phyloP scores from a whole-genome alignment of 805 yeast species.

The Cyberlindnera maritima region DNA sequence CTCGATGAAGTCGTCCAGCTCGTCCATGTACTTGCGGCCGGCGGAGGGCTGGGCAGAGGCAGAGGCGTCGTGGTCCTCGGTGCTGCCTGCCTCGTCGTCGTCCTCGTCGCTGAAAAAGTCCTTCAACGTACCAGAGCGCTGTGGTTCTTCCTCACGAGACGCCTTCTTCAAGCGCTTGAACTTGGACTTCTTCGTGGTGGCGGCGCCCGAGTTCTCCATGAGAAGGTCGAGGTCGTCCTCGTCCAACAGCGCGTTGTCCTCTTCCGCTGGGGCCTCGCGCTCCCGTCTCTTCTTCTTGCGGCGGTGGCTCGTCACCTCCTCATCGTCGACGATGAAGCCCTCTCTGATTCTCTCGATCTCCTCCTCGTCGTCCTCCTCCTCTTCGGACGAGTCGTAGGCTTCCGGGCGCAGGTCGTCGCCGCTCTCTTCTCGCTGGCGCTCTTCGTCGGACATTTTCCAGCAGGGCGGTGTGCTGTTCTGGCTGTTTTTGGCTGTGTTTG shows the following conservation, averaged over 20 bases:
- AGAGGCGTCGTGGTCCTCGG: slow-evolving; percentile 17
- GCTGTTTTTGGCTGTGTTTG: background rate
- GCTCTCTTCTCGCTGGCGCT: slow-evolving; percentile 28
- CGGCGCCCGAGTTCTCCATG: slow-evolving; percentile 86
- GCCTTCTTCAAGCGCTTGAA: slow-evolving; percentile 86
- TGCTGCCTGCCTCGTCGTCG: slow-evolving; percentile 13
- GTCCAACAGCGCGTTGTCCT: slow-evolving; percentile 71
- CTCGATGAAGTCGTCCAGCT: slow-evolving; percentile 95
- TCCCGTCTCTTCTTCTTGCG: slow-evolving; percentile 38
- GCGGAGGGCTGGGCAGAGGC: slow-evolving; percentile 29
- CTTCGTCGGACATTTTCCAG: slow-evolving; percentile 25
- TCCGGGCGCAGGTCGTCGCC: slow-evolving; percentile 39
- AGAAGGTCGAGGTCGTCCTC: slow-evolving; percentile 93
- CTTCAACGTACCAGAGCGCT: slow-evolving; percentile 34
- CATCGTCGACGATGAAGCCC: slow-evolving; percentile 93
- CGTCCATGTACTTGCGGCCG: slow-evolving; percentile 52
- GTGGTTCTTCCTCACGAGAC: slow-evolving; percentile 41
- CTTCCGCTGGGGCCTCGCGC: slow-evolving; percentile 35
- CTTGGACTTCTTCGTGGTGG: slow-evolving; percentile 33
- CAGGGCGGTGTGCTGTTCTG: background rate
- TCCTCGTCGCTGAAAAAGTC: slow-evolving; percentile 43
- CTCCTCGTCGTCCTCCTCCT: slow-evolving; percentile 90
- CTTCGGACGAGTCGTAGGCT: slow-evolving; percentile 74
- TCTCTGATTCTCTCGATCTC: slow-evolving; percentile 81
- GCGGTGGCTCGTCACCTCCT: slow-evolving; percentile 57